Conservation (phyloP, 148 eudicot species). For the Selenicereus undatus region DNA sequence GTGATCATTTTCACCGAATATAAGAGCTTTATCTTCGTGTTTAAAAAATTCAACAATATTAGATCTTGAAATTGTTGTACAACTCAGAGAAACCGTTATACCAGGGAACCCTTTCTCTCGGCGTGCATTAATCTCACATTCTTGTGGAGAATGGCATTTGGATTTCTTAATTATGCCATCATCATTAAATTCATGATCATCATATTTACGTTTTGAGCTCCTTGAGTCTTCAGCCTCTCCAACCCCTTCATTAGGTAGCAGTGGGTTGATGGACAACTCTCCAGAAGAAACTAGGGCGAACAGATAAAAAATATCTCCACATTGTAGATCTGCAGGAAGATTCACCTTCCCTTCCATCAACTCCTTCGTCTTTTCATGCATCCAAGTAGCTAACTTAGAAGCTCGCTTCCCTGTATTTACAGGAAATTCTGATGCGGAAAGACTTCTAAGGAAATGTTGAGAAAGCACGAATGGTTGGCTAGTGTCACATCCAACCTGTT, state of each 20-base stretch:
- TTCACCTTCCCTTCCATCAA: slow-evolving; percentile 55
- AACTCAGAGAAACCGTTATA: slow-evolving; percentile 50
- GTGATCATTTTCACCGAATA: slow-evolving; percentile 37
- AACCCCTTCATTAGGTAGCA: slow-evolving; percentile 78
- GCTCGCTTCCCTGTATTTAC: slow-evolving; percentile 76
- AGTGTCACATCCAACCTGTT: slow-evolving; percentile 70
- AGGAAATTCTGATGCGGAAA: slow-evolving; percentile 69
- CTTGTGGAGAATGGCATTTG: slow-evolving; percentile 40
- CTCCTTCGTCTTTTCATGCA: slow-evolving; percentile 58
- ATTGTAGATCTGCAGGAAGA: slow-evolving; percentile 70
- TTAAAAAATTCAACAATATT: slow-evolving; percentile 41
- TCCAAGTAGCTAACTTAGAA: slow-evolving; percentile 61
- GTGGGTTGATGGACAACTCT: slow-evolving; percentile 64
- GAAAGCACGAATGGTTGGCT: slow-evolving; percentile 76
- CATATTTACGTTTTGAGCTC: slow-evolving; percentile 61
- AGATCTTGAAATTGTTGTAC: slow-evolving; percentile 41
- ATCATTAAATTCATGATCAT: slow-evolving; percentile 32
- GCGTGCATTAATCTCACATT: slow-evolving; percentile 59
- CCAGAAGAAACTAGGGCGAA: slow-evolving; percentile 67
- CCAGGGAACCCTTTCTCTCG: slow-evolving; percentile 98
- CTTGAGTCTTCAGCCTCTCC: slow-evolving; percentile 87
- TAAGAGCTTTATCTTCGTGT: slow-evolving; percentile 27
- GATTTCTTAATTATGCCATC: slow-evolving; percentile 37
- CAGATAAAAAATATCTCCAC: slow-evolving; percentile 76
- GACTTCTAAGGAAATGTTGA: slow-evolving; percentile 59